Evolutionary conservation across 768 basidiomycete species (phyloP), one percentile per base, ranked within the genome.

Genomic region (Auricularia sp.): DNA sequence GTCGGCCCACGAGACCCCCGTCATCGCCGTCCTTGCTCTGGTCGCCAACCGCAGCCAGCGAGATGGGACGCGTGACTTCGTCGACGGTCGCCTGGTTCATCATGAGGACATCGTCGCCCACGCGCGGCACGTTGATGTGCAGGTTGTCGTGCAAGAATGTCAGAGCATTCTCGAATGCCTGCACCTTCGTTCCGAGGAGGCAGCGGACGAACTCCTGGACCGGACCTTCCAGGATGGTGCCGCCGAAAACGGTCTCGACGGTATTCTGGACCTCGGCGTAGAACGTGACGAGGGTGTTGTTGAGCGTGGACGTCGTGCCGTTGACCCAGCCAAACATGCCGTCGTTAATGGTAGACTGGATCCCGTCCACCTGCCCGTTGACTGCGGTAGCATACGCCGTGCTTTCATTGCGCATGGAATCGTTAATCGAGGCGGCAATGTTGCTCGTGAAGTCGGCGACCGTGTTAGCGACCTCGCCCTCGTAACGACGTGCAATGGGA

Each of bases 261-360:
- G 84, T 80, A 54, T 82, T 79, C 74, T 96, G 90, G 36, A 99
- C 76, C 61, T 93, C 93, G 64, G 79, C 79, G 76, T 98, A 98
- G 74, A 99, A 96, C 58, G 79, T 80, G 72, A 84, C 87, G 70
- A 99, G 77, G 3, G 96, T 97, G 69, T 79, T 77, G 74, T 99
- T 99, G 62, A 99, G 81, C 5, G 87, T 86, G 3, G 84, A 86
- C 1, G 93, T 96, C 7, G 96, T 96, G 18, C 79, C 82, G 70
- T 98, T 93, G 61, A 98, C 87, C 95, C 95, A 98, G 10, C 94
- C 93, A 67, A 98, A 96, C 58, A 98, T 76, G 33, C 89, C 90
- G 47, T 91, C 77, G 72, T 98, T 92, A 74, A 98, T 84, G 5
- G 84, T 83, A 44, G 78, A 79, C 76, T 98, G 91, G 61, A 92